phyloP scores from a whole-genome alignment of 106 monocot genomes.

The Agapanthus africanus region DNA sequence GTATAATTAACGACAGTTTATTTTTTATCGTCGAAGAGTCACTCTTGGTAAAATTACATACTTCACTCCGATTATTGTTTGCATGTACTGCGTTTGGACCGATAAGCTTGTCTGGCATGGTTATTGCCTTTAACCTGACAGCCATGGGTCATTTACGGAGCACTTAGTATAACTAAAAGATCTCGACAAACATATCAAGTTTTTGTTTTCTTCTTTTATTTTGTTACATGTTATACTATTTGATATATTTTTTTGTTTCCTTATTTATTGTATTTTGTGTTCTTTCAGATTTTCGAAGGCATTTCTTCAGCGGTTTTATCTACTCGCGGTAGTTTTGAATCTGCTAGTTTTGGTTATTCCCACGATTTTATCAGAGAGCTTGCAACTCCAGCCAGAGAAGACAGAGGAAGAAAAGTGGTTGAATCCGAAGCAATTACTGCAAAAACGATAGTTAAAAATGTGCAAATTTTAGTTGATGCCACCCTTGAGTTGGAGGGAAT shows the following conservation, averaged over 20 bases:
- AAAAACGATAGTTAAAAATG: slow-evolving; percentile 4
- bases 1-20: no score
- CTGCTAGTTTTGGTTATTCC: slow-evolving; percentile 14
- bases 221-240: not conserved
- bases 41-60: no score
- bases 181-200: not conserved
- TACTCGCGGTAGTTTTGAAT: slow-evolving; percentile 14
- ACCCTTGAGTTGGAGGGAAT: slow-evolving; percentile 31
- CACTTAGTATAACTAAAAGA: not conserved
- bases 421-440: slow-evolving; percentile 5
- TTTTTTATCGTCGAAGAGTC: no score
- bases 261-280: slow-evolving; percentile 4
- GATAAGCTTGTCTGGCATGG: no score
- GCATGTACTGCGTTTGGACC: no score
- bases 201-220: not conserved
- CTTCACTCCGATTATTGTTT: no score
- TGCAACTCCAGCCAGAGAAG: slow-evolving; percentile 8
- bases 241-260: slow-evolving; percentile 3
- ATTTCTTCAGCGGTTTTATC: slow-evolving; percentile 16
- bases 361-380: slow-evolving; percentile 25
- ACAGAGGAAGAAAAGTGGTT: not conserved
- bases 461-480: slow-evolving; percentile 29
- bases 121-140: no score
- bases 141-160: not conserved
- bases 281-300: slow-evolving; percentile 40